Evolutionary conservation across 1,284 basidiomycete species (phyloP).

Genomic region (Papiliotrema terrestris): DNA sequence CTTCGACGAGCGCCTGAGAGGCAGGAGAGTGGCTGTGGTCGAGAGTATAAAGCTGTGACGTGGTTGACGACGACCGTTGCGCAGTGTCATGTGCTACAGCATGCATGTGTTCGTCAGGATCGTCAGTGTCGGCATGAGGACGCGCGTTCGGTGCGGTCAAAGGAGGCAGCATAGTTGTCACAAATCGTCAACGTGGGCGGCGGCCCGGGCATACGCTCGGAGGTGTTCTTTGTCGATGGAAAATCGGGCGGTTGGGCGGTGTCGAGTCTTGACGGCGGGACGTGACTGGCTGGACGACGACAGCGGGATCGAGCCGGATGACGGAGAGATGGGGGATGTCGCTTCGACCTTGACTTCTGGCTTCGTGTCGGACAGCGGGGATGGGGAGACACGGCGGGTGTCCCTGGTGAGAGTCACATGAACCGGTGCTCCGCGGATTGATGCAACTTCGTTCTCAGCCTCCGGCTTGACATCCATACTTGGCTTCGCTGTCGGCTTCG

Average conservation of each 20-base stretch:
- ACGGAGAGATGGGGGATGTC: background rate
- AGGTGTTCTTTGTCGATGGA: slow-evolving; percentile 10
- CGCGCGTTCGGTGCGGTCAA: no score
- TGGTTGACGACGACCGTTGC: no score
- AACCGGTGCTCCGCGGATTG: no score
- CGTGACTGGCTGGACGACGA: background rate
- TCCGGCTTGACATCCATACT: background rate
- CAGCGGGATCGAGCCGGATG: background rate
- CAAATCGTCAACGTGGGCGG: slow-evolving; percentile 9
- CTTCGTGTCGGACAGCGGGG: no score
- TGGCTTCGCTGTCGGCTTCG: background rate
- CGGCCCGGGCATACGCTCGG: slow-evolving; percentile 9
- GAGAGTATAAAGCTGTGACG: no score
- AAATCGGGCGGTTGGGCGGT: background rate
- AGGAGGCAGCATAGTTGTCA: background rate
- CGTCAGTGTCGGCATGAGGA: no score
- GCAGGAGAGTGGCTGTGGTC: no score
- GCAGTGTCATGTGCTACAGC: no score
- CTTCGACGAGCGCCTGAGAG: no score
- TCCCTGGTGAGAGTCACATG: no score
- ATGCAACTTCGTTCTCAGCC: background rate
- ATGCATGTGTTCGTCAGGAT: no score
- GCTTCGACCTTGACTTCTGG: background rate
- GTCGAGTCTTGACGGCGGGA: background rate
- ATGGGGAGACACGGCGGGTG: no score